These are phyloP conservation scores for Phyllostachys edulis DNA, from an alignment of 176 grass and related monocot genomes.

Conservation along the genomic window DNA sequence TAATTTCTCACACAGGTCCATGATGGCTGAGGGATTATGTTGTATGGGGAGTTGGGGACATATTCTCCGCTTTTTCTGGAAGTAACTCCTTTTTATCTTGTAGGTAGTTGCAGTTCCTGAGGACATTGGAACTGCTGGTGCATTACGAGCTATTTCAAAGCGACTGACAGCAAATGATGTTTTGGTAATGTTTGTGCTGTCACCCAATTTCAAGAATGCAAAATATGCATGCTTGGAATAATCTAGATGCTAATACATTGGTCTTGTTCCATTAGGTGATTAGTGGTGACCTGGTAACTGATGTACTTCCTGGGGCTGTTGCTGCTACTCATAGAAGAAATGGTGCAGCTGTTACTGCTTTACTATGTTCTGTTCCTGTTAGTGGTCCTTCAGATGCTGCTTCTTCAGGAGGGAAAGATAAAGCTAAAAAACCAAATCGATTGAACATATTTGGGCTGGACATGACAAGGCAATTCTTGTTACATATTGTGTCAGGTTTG, in stretches of 20 bases:
- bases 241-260: slow-evolving; percentile 8
- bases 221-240: slow-evolving; percentile 6
- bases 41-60: not conserved
- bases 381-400: slow-evolving; percentile 73
- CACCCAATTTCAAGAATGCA: not conserved
- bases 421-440: slow-evolving; percentile 77
- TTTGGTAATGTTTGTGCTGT: slow-evolving; percentile 60
- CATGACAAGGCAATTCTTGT: slow-evolving; percentile 75
- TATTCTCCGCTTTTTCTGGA: slow-evolving; percentile 17
- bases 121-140: slow-evolving; percentile 91
- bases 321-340: slow-evolving; percentile 94
- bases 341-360: slow-evolving; percentile 83
- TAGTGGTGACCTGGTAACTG: slow-evolving; percentile 87
- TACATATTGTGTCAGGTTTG: slow-evolving; percentile 88
- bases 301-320: slow-evolving; percentile 84
- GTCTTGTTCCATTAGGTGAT: slow-evolving; percentile 57
- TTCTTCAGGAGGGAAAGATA: slow-evolving; percentile 90
- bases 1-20: not conserved
- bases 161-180: slow-evolving; percentile 75
- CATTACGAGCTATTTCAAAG: slow-evolving; percentile 71
- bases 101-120: slow-evolving; percentile 74
- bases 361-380: slow-evolving; percentile 77
- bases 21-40: not conserved
- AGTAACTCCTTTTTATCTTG: slow-evolving; percentile 25
- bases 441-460: slow-evolving; percentile 91